Evolutionary conservation across 2,329 filamentous ascomycete species (phyloP), one percentile per base, ranked within the genome.

Genomic region (Claviceps citrina): DNA sequence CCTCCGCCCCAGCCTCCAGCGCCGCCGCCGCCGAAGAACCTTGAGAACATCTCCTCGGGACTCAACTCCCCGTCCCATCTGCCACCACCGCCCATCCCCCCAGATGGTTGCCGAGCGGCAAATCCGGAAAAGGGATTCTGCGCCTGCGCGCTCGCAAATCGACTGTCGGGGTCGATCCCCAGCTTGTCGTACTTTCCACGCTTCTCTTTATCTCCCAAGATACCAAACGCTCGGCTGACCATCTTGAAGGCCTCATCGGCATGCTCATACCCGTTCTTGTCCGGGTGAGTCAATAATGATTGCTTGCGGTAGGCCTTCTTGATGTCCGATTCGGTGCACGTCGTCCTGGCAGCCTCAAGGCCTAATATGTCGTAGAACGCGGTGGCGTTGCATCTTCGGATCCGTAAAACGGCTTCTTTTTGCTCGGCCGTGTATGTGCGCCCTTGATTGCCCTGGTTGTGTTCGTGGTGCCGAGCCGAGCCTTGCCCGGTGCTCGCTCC

Each of bases 231-330:
- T 51, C 85, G 74, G 54, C 84, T 83, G 19, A 98, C 86, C 83
- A 95, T 83, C 68, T 98, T 98, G 67, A 98, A 98, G 25, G 91
- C 91, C 66, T 98, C 91, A 58, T 95, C 91, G 41, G 91, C 89
- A 44, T 93, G 78, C 28, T 89, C 80, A 59, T 95, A 87, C 38
- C 87, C 87, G 70, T 98, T 98, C 69, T 98, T 98, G 68, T 98
- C 91, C 47, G 91, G 91, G 68, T 98, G 91, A 44, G 91, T 98
- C 55, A 96, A 70, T 53, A 98, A 67, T 57, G 83, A 91, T 58
- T 93, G 72, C 65, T 94, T 96, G 55, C 89, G 76, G 64, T 98
- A 98, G 6, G 91, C 89, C 67, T 96, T 96, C 62, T 96, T 98
- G 57, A 98, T 86, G 54, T 96, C 89, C 46, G 69, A 62, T 51